A percentile compares a stretch with the other conserved stretches of the same genome.
Conservation (phyloP, 2,329 filamentous ascomycete genomes). For the Xylaria sp. region DNA sequence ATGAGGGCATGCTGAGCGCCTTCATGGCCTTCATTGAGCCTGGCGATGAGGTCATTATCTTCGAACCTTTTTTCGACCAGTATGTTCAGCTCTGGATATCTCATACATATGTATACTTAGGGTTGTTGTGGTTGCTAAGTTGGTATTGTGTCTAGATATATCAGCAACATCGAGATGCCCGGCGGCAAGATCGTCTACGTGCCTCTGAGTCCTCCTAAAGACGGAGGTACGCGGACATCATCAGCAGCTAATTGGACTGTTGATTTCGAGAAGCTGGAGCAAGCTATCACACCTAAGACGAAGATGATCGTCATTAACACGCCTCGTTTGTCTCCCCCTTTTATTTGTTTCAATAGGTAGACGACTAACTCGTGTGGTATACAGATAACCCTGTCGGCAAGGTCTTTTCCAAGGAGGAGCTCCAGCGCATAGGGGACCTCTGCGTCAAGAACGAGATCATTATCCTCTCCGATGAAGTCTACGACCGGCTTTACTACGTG, state of each 20-base stretch:
- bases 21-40: constrained; percentile 98
- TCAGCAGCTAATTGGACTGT: constrained; percentile 90
- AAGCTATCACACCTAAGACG: constrained; percentile 83
- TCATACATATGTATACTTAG: not conserved
- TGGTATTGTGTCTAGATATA: constrained; percentile 67
- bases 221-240: constrained; percentile 81
- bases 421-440: constrained; percentile 84
- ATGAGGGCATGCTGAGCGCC: constrained; percentile 92
- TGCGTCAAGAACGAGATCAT: constrained; percentile 94
- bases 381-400: constrained; percentile 95
- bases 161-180: constrained; percentile 98
- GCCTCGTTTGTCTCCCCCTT: constrained; percentile 57
- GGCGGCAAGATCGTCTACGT: constrained; percentile 96
- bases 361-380: constrained; percentile 24
- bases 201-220: constrained; percentile 86
- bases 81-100: constrained; percentile 52
- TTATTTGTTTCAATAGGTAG: constrained; percentile 15
- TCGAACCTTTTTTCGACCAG: constrained; percentile 99
- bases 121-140: not conserved
- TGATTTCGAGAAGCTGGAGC: constrained; percentile 83
- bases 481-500: constrained; percentile 93
- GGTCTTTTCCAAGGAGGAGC: constrained; percentile 85
- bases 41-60: constrained; percentile 96
- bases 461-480: constrained; percentile 92
- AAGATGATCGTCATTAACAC: constrained; percentile 96